Percentiles rank a stretch among this genome's conserved stretches.
These are phyloP conservation scores for Pestalotiopsis fici DNA, from an alignment of 2,329 filamentous ascomycete genomes.

Conservation along the genomic window DNA sequence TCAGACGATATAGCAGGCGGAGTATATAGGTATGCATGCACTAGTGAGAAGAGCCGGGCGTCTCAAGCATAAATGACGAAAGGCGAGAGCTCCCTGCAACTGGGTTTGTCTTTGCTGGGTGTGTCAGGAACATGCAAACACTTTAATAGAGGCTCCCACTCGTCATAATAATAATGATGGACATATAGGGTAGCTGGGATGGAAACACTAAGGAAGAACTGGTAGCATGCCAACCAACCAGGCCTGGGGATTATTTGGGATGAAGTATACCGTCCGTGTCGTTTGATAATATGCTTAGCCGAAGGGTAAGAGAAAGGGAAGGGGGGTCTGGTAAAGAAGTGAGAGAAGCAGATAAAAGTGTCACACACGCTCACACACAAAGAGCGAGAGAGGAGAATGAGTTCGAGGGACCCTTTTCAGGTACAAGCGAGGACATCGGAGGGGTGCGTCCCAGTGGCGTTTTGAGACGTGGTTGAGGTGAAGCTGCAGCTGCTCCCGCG, in stretches of 20 bases:
- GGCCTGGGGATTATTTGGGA: conserved; percentile 7
- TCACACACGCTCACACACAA: no score
- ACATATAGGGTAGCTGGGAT: conserved; percentile 15
- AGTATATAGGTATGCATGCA: conserved; percentile 31
- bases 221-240: neutral
- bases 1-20: conserved; percentile 23
- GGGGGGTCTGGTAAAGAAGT: neutral
- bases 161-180: conserved; percentile 18
- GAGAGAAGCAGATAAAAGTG: neutral
- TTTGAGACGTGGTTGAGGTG: conserved; percentile 2
- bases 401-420: neutral
- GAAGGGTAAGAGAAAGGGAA: conserved; percentile 15
- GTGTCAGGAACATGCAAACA: conserved; percentile 25
- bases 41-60: conserved; percentile 17
- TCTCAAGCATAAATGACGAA: conserved; percentile 16
- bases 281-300: conserved; percentile 12
- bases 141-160: conserved; percentile 17
- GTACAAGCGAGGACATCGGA: conserved; percentile 6
- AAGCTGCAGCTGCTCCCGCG: conserved; percentile 7
- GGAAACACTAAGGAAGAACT: conserved; percentile 9
- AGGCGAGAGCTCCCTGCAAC: conserved; percentile 11
- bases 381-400: conserved; percentile 7
- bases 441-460: neutral
- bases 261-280: conserved; percentile 18
- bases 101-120: conserved; percentile 9